phyloP scores from a whole-genome alignment of 208 protist genomes.

The Acanthamoeba royreba region DNA sequence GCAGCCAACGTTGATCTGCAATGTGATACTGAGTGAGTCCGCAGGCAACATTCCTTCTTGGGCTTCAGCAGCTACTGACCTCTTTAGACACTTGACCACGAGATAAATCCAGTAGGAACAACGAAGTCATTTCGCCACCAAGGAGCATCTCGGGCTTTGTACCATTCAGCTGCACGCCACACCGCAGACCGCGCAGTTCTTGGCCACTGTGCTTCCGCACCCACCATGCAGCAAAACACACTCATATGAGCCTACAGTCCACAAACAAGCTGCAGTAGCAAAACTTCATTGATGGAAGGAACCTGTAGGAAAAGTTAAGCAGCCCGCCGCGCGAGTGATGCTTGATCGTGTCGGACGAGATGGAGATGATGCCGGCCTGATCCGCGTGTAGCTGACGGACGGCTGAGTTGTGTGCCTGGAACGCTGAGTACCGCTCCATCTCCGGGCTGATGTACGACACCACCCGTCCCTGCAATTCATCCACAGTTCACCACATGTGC shows the following conservation, averaged over 20 bases:
- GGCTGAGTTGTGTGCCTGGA: not conserved
- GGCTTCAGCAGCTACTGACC: not conserved
- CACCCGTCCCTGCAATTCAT: not conserved
- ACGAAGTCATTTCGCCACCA: not conserved
- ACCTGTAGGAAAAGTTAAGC: conserved; percentile 14
- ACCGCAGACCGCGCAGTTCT: not conserved
- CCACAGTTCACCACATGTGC: too few species aligned
- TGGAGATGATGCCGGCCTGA: not conserved
- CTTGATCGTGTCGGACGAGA: not conserved
- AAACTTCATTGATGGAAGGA: not conserved
- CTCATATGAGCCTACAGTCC: not conserved
- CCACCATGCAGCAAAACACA: not conserved
- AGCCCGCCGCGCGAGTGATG: not conserved
- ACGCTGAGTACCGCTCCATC: not conserved
- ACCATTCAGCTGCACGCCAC: not conserved
- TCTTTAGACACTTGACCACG: not conserved
- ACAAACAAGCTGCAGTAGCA: not conserved
- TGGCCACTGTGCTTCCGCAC: not conserved
- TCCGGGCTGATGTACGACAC: not conserved
- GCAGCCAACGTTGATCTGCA: not conserved
- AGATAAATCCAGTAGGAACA: not conserved
- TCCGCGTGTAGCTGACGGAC: not conserved
- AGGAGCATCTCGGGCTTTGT: not conserved
- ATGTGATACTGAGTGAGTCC: not conserved
- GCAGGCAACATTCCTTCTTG: not conserved